Evolutionary conservation across 805 yeast genomes (phyloP), one percentile per base, ranked within the genome.

Genomic region (Wickerhamomyces canadensis): DNA sequence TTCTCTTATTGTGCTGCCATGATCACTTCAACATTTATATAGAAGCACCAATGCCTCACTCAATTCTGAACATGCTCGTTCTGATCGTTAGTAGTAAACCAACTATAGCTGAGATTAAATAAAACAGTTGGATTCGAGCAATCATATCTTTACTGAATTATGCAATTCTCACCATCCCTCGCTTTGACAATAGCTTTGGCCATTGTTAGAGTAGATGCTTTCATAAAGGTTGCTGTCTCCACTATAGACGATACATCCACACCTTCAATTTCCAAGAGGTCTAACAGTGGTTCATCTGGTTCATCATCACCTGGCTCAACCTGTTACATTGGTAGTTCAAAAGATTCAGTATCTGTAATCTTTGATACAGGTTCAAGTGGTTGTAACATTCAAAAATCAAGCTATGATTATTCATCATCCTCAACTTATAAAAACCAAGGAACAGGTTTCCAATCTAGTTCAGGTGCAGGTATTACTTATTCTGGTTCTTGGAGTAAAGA

Each of bases 401-500:
- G 27, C 19, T 38, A 38, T 26, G 16, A 30, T 13, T 27, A 23
- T 21, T 31, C 38, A 13, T n/a, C 23, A 4, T 38, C 42, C 2
- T 27, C 31, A 4, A 33, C 36, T 21, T 35, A 26, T 19, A 14
- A 29, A 17, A 17, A 24, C 25, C n/a, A 23, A n/a, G 19, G 37
- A 10, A 4, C 21, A 7, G 7, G 21, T 14, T 32, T 5, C 27
- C 33, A 33, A n/a, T 35, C 37, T 3, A 12, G 22, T 3, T 27
- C 41, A 11, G 44, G 44, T 10, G 37, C 35, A 28, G 44, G 41
- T 24, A 25, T 11, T 16, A 26, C 34, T 19, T 41, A 36, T 34
- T 23, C 34, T 6, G 49, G 49, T 28, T 18, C 31, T 10, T 23
- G 40, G 38, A 28, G 23, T 22, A 12, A 35, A 13, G 49, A 45